Percentiles rank a stretch among this genome's conserved stretches.
phyloP scores from a whole-genome alignment of 371 early-diverging fungal species.

The Amoeboradix gromovi region DNA sequence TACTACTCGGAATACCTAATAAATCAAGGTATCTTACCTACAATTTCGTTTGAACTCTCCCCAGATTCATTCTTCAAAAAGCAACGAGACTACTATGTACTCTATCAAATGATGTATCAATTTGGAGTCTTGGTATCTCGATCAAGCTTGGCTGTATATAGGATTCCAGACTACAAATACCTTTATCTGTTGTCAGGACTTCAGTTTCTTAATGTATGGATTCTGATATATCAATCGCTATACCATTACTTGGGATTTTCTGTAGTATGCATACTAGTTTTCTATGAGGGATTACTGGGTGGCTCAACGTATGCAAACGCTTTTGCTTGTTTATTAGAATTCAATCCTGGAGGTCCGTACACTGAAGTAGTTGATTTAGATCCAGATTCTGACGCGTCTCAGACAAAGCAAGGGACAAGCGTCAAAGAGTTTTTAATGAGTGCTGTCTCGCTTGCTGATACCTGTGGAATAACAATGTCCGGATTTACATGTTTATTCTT shows the following conservation, averaged over 20 bases:
- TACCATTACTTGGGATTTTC: slow-evolving; percentile 6
- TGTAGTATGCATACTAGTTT: slow-evolving; percentile 9
- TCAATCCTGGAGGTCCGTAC: slow-evolving; percentile 5
- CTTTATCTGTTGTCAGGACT: slow-evolving; percentile 11
- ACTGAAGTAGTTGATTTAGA: not conserved
- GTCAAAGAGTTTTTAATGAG: slow-evolving; percentile 14
- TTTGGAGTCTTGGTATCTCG: slow-evolving; percentile 11
- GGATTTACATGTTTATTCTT: slow-evolving; percentile 12
- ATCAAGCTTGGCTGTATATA: slow-evolving; percentile 8
- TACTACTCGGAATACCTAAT: slow-evolving; percentile 17
- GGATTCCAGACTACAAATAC: slow-evolving; percentile 5
- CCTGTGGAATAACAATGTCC: slow-evolving; percentile 13
- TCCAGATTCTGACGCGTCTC: not conserved
- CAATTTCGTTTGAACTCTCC: slow-evolving; percentile 6
- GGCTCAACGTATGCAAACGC: slow-evolving; percentile 19
- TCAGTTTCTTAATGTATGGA: slow-evolving; percentile 9
- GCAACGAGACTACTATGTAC: slow-evolving; percentile 13
- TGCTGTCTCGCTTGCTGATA: slow-evolving; percentile 14
- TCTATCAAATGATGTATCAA: slow-evolving; percentile 17
- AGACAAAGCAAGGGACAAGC: not conserved
- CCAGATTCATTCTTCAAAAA: not conserved
- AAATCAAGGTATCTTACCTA: slow-evolving; percentile 18
- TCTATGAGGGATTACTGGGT: slow-evolving; percentile 17
- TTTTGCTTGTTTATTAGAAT: slow-evolving; percentile 8
- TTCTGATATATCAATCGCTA: slow-evolving; percentile 8